Conservation (phyloP, 345 rosid species). For the Heritiera littoralis region DNA sequence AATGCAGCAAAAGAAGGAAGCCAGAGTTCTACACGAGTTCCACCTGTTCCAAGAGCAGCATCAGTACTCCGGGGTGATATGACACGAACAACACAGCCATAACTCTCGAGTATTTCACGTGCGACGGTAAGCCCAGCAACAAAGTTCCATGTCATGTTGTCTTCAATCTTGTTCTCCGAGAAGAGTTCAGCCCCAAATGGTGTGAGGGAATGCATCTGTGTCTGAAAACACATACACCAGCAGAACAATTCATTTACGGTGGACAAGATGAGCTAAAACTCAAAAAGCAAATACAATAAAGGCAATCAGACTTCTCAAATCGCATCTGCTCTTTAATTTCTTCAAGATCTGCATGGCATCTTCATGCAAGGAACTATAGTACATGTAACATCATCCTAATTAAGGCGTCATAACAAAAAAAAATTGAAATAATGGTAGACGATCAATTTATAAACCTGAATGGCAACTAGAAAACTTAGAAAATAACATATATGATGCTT, state of each 20-base stretch:
- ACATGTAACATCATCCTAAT: neutral
- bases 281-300: neutral
- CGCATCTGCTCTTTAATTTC: neutral
- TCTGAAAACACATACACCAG: slow-evolving; percentile 49
- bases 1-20: slow-evolving; percentile 57
- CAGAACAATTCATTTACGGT: neutral
- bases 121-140: slow-evolving; percentile 84
- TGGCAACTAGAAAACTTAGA: neutral
- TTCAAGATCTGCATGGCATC: slow-evolving; percentile 9
- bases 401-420: neutral
- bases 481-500: neutral
- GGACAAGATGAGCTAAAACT: slow-evolving; percentile 7
- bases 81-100: slow-evolving; percentile 65
- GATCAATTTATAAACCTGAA: neutral
- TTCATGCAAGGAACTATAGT: neutral
- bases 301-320: neutral
- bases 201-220: slow-evolving; percentile 72
- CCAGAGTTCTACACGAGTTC: slow-evolving; percentile 88
- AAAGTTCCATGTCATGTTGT: slow-evolving; percentile 99
- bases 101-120: slow-evolving; percentile 86
- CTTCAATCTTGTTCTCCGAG: slow-evolving; percentile 78
- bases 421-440: neutral
- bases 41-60: slow-evolving; percentile 79
- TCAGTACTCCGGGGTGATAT: slow-evolving; percentile 67
- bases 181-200: slow-evolving; percentile 80